A percentile compares a stretch with the other conserved stretches of the same genome.
Evolutionary conservation across 345 rosid species (phyloP).

Genomic region (Viola odorata): DNA sequence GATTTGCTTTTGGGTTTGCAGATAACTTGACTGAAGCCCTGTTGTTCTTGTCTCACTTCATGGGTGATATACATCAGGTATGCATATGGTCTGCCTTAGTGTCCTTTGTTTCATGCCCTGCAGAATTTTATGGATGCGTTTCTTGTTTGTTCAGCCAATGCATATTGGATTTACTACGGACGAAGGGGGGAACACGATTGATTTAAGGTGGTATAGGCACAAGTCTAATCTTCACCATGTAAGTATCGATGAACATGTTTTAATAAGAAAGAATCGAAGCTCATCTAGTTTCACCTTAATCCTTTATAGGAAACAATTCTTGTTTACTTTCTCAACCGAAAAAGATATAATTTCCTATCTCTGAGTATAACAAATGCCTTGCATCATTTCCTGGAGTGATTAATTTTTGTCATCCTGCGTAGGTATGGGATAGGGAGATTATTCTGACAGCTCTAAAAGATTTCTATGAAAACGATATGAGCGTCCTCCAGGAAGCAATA

Average conservation of each 20-base stretch:
- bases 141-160: constrained; percentile 53
- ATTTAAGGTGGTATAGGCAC: constrained; percentile 77
- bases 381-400: too few relatives aligned
- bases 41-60: constrained; percentile 82
- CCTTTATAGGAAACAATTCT: too few relatives aligned
- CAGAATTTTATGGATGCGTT: too few relatives aligned
- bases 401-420: constrained; percentile 46
- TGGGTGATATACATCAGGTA: constrained; percentile 96
- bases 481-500: constrained; percentile 61
- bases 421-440: constrained; percentile 98
- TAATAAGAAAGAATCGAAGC: too few relatives aligned
- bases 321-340: too few relatives aligned
- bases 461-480: constrained; percentile 65
- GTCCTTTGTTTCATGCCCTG: neutral
- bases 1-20: constrained; percentile 17
- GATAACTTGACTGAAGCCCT: constrained; percentile 95
- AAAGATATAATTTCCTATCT: too few relatives aligned
- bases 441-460: constrained; percentile 67
- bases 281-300: too few relatives aligned
- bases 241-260: constrained; percentile 14
- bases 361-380: too few relatives aligned
- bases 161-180: constrained; percentile 83
- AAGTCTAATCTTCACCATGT: constrained; percentile 94
- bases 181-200: constrained; percentile 82
- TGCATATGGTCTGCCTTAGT: neutral